Base-by-base conservation (phyloP, 1,284 basidiomycete species). In the Tilletia horrida region DNA sequence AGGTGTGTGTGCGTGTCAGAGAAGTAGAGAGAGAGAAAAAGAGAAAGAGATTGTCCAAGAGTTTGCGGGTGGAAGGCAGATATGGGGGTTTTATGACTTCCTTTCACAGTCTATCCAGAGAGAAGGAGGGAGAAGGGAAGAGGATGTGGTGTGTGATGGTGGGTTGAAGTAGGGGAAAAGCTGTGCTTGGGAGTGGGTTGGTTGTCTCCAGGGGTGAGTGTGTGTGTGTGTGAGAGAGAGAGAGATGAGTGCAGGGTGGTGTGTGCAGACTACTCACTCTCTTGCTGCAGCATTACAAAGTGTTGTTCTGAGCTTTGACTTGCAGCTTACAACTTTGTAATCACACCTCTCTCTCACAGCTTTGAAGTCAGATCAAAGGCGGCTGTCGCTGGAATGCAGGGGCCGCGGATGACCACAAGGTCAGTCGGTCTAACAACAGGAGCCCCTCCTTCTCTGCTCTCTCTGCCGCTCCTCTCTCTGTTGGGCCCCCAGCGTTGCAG, bases 221-320 rank as follows among this genome's bases (percentile, higher is more conserved):
- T 40, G 35, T 40, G 35, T 40, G 35, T 40, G 35, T 40, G 45
- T 23, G 3, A 7, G 45, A 48, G 45, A 44, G 43, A 9, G 45
- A 4, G 45, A 18, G 45, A 4, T 4, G 7, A 48, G 45, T n/a
- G 45, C 45, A 52, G 21, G 50, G 50, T 52, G 50, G 50, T 21
- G 50, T 52, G 50, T 27, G 50, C 50, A 52, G 35, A 40, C 35
- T 40, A 48, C 43, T 44, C 43, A 44, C 43, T 44, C 43, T 44
- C 43, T 44, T 18, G 43, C 45, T n/a, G 45, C 16, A 23, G 45
- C 23, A 52, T 52, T 52, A 52, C 50, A 52, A 52, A 52, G 50
- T 52, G 50, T 52, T 52, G 50, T 27, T 52, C 50, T 52, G n/a
- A 21, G 13, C 25, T 21, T 13, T 11, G n/a, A 52, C 25, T n/a